Evolutionary conservation across 2,329 filamentous ascomycete species (phyloP).

Genomic region (Trichoderma breve): DNA sequence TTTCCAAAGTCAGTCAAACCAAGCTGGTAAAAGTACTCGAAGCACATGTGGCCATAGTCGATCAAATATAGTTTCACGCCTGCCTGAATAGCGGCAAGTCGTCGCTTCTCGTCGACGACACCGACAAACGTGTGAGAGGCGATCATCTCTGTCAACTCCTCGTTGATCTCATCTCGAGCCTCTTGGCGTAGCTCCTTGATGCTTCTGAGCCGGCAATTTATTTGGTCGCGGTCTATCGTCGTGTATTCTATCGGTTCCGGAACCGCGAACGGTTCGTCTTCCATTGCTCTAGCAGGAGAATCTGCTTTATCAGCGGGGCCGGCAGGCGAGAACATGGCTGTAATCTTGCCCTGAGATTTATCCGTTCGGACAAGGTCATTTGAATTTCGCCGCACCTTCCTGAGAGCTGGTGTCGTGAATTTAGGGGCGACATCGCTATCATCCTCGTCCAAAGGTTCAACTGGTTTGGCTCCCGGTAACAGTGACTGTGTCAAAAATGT

Average conservation of each 20-base stretch:
- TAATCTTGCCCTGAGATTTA: conserved; percentile 86
- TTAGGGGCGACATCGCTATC: conserved; percentile 32
- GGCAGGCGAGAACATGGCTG: conserved; percentile 78
- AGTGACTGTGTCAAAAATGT: conserved; percentile 94
- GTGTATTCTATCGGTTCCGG: conserved; percentile 67
- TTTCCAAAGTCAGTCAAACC: conserved; percentile 95
- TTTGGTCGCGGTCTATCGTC: conserved; percentile 64
- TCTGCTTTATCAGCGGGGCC: conserved; percentile 31
- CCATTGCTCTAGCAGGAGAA: conserved; percentile 16
- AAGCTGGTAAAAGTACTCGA: conserved; percentile 93
- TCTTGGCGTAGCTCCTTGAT: conserved; percentile 78
- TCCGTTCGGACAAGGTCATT: conserved; percentile 92
- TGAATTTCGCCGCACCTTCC: conserved; percentile 41
- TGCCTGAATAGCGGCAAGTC: conserved; percentile 88
- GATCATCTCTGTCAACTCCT: conserved; percentile 82
- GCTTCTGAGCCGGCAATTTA: conserved; percentile 73
- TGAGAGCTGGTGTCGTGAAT: conserved; percentile 36
- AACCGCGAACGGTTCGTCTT: conserved; percentile 36
- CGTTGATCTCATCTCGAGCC: conserved; percentile 80
- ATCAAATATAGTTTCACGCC: conserved; percentile 90
- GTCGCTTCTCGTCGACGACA: conserved; percentile 80
- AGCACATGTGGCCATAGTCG: conserved; percentile 84
- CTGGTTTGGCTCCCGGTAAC: conserved; percentile 60
- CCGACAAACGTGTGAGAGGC: conserved; percentile 90
- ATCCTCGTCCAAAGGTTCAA: conserved; percentile 29